phyloP scores from a whole-genome alignment of 345 rosid species.

The Adansonia digitata region DNA sequence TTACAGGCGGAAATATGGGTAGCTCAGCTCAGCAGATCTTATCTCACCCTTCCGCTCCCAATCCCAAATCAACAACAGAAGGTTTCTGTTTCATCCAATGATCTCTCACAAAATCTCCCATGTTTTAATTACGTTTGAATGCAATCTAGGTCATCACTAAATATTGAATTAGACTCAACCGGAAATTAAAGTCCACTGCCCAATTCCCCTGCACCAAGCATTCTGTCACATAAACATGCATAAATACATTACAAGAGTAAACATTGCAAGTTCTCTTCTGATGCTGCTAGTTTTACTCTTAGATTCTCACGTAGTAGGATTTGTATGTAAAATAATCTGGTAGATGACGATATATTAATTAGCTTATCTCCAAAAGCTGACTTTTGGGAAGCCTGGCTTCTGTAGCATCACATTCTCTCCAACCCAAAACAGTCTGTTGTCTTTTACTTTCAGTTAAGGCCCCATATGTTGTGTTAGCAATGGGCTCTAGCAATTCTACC shows the following conservation, averaged over 20 bases:
- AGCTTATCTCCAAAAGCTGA: background rate
- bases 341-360: background rate
- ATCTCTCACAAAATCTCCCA: no score
- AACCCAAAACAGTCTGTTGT: background rate
- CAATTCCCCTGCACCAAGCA: background rate
- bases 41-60: no score
- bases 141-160: no score
- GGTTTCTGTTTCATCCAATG: no score
- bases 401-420: background rate
- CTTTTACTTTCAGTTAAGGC: background rate
- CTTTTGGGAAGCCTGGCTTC: background rate
- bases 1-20: slow-evolving; percentile 17
- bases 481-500: background rate
- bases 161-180: background rate
- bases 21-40: no score
- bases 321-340: background rate
- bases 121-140: no score
- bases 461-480: background rate
- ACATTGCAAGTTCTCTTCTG: background rate
- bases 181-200: background rate
- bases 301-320: background rate
- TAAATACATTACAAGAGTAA: background rate
- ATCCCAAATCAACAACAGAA: no score
- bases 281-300: background rate
- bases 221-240: background rate